Conservation (phyloP, 2,329 filamentous ascomycete species). For the Alternaria dauci region DNA sequence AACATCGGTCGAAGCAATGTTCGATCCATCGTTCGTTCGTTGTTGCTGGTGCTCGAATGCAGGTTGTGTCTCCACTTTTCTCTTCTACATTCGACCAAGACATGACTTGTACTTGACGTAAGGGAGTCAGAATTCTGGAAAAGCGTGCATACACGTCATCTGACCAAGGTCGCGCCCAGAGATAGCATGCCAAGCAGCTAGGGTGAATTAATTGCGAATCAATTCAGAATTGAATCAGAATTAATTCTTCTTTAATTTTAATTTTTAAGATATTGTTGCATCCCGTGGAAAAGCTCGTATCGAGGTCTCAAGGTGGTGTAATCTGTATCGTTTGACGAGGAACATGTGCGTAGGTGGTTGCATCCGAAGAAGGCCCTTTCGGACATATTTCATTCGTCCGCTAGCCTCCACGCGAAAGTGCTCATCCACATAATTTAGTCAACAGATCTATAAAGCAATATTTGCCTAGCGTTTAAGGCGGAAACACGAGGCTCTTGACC, state of each 20-base stretch:
- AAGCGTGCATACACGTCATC: too few relatives aligned
- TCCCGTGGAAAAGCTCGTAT: neutral
- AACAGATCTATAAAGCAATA: neutral
- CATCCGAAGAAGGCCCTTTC: constrained; percentile 13
- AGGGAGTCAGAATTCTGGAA: neutral
- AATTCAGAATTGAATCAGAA: too few relatives aligned
- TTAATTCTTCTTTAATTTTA: too few relatives aligned
- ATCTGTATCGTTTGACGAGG: neutral
- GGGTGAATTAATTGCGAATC: too few relatives aligned
- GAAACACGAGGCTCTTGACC: neutral
- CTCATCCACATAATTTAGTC: neutral
- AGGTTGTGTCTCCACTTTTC: neutral
- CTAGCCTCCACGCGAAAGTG: neutral
- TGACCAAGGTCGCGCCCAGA: too few relatives aligned
- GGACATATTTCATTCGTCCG: neutral
- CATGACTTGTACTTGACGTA: neutral
- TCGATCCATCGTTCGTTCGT: neutral
- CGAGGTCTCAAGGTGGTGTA: neutral
- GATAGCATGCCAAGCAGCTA: too few relatives aligned
- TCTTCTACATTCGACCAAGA: neutral
- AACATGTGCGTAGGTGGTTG: neutral
- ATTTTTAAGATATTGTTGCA: too few relatives aligned
- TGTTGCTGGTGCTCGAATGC: neutral
- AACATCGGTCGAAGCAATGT: neutral
- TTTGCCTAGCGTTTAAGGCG: neutral